phyloP scores from a whole-genome alignment of 2,329 filamentous ascomycete genomes.

The Metarhizium anisopliae region DNA sequence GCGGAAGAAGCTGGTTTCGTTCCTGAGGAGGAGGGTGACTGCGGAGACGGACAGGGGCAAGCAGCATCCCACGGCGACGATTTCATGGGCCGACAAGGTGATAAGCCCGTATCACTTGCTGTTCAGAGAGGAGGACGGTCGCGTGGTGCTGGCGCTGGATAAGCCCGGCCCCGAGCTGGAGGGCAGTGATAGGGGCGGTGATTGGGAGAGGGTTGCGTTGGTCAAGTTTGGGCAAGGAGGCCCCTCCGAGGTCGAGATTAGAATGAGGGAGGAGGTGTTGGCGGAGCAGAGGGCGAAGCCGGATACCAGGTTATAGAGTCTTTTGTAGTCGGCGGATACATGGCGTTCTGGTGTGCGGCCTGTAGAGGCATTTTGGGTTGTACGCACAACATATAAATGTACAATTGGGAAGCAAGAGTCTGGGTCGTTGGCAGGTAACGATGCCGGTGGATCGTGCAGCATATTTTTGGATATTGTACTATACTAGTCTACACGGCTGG shows the following conservation, averaged over 20 bases:
- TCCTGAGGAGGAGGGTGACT: constrained; percentile 37
- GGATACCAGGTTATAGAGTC: neutral
- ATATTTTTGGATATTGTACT: too few relatives aligned
- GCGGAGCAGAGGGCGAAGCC: constrained; percentile 30
- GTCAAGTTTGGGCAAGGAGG: constrained; percentile 43
- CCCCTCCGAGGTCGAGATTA: constrained; percentile 44
- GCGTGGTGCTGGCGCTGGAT: constrained; percentile 47
- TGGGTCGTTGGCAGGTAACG: too few relatives aligned
- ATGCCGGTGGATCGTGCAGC: too few relatives aligned
- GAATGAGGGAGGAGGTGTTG: constrained; percentile 39
- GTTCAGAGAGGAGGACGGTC: constrained; percentile 32
- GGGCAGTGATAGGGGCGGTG: constrained; percentile 40
- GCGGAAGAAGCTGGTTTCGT: constrained; percentile 42
- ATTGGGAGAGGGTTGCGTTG: constrained; percentile 50
- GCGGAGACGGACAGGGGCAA: constrained; percentile 29
- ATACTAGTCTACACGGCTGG: too few relatives aligned
- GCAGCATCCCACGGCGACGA: constrained; percentile 31
- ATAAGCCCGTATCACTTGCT: constrained; percentile 46
- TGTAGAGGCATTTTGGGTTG: too few relatives aligned
- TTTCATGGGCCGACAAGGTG: constrained; percentile 52
- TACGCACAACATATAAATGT: too few relatives aligned
- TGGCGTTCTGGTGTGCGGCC: neutral
- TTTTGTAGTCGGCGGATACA: neutral
- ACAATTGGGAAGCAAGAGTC: too few relatives aligned
- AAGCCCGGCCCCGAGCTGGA: constrained; percentile 47